These are phyloP conservation scores for Aspergillus sp. DNA, from an alignment of 2,329 filamentous ascomycete genomes.

Conservation along the genomic window DNA sequence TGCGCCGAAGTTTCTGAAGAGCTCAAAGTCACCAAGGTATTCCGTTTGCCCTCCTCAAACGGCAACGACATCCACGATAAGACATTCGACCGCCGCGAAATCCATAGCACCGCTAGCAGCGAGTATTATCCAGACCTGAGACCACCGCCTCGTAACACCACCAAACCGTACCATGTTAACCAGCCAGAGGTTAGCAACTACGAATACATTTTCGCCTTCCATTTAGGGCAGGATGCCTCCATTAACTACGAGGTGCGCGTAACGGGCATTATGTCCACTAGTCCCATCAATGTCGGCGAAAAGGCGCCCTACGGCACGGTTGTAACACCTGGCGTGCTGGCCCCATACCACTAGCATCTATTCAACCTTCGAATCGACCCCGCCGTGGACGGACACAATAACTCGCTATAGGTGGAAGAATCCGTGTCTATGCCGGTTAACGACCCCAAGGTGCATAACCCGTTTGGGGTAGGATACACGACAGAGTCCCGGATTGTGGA, in stretches of 20 bases:
- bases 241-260: constrained; percentile 36
- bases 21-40: constrained; percentile 42
- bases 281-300: constrained; percentile 24
- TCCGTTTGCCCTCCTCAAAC: constrained; percentile 37
- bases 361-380: constrained; percentile 39
- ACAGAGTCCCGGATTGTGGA: constrained; percentile 34
- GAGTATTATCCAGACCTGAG: constrained; percentile 28
- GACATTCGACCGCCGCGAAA: constrained; percentile 34
- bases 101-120: constrained; percentile 19
- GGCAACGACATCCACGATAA: constrained; percentile 32
- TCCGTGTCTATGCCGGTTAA: constrained; percentile 48
- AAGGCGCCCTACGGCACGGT: constrained; percentile 30
- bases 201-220: constrained; percentile 37
- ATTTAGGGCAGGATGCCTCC: constrained; percentile 33
- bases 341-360: constrained; percentile 37
- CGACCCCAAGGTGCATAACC: constrained; percentile 34
- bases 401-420: constrained; percentile 46
- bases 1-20: constrained; percentile 44
- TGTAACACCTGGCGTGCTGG: constrained; percentile 34
- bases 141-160: constrained; percentile 20
- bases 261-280: constrained; percentile 38
- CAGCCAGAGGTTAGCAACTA: constrained; percentile 35
- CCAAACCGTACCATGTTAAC: constrained; percentile 27
- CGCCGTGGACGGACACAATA: constrained; percentile 31
- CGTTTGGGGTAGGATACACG: constrained; percentile 43